Evolutionary conservation across 306 rosid genomes (phyloP), one percentile per base, ranked within the genome.

Genomic region (Notholithocarpus densiflorus): DNA sequence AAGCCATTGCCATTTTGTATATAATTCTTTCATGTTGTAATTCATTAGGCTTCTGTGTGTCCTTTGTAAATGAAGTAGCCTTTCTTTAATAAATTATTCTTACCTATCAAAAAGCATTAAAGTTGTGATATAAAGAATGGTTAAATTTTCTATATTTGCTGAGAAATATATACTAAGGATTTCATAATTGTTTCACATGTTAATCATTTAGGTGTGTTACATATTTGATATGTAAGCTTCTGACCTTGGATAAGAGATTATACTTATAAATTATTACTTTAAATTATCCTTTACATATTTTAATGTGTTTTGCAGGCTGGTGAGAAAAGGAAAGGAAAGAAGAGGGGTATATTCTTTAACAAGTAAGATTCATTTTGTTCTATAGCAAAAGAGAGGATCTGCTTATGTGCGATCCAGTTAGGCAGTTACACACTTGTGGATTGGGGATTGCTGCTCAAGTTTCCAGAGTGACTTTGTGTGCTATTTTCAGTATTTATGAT

Each of bases 301-400:
- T 60, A 72, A 20, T 64, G 26, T 40, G 79, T 72, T 64, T 72
- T 26, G 40, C 97, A 94, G 98, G 97, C 98, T 64, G 86, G 87
- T 72, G 97, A 91, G 88, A 91, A 88, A 83, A 91, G 78, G 86
- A 91, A 93, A 81, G 93, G 85, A 56, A 94, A 86, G 86, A 94
- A 84, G 87, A 88, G 88, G 86, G 89, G 82, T 75, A 52, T 86
- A 75, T 94, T 92, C 89, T 94, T 91, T 81, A 83, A 84, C 89
- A 89, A 86, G 87, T 89, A 59, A 74, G 6, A 59, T 31, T 27
- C 79, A 48, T 51, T 77, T 32, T 43, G 68, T 78, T 52, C 65
- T 29, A 59, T 75, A 52, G 86, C 74, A 80, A 81, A 80, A n/a
- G n/a, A 75, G 62, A 77, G 86, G 77, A 80, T 56, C 5, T 56